These are phyloP conservation scores for Fusarium succisae DNA, from an alignment of 2,329 filamentous ascomycete species.

Conservation along the genomic window DNA sequence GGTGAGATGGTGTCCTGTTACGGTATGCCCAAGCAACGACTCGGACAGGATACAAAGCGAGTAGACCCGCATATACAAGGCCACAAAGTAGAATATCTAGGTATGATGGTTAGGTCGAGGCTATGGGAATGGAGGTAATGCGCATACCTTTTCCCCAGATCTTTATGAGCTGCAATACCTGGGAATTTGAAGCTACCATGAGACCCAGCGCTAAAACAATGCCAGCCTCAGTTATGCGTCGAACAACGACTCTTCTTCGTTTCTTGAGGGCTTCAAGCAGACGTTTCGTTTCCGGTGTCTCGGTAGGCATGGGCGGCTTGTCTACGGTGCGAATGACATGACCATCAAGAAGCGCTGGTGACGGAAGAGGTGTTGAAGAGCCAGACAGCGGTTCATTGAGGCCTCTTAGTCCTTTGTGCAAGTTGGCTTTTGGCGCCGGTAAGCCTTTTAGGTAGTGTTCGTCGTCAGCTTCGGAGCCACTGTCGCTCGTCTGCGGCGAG, in stretches of 20 bases:
- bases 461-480: constrained; percentile 94
- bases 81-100: constrained; percentile 56
- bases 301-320: constrained; percentile 27
- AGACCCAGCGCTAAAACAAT: constrained; percentile 61
- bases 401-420: constrained; percentile 81
- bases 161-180: constrained; percentile 56
- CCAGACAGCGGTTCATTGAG: constrained; percentile 64
- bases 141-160: constrained; percentile 61
- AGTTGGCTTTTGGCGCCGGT: constrained; percentile 77
- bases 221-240: constrained; percentile 62
- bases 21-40: constrained; percentile 61
- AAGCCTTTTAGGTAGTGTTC: constrained; percentile 88
- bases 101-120: constrained; percentile 2
- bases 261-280: constrained; percentile 49
- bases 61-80: constrained; percentile 51
- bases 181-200: constrained; percentile 58
- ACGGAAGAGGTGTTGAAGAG: constrained; percentile 63
- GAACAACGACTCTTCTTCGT: constrained; percentile 60
- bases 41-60: constrained; percentile 68
- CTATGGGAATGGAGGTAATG: not conserved
- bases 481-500: constrained; percentile 78
- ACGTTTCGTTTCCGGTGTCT: constrained; percentile 27
- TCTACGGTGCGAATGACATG: constrained; percentile 43
- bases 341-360: constrained; percentile 58
- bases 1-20: constrained; percentile 49